These are phyloP conservation scores for Fragilaria crotonensis DNA, from an alignment of 108 stramenopile genomes.

Conservation along the genomic window DNA sequence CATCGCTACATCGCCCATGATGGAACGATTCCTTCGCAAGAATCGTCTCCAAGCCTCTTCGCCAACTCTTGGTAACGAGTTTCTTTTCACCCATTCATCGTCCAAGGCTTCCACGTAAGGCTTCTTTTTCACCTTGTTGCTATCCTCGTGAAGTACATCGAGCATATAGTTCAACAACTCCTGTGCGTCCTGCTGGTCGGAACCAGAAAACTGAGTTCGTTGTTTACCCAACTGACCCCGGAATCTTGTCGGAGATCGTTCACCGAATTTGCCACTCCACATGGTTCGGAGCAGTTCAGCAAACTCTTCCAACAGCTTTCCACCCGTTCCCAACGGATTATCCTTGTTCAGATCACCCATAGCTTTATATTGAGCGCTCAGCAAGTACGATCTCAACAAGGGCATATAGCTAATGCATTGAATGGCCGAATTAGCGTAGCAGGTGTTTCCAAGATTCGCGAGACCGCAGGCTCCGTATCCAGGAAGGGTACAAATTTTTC, in stretches of 20 bases:
- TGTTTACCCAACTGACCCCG: slow-evolving; percentile 61
- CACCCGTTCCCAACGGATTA: slow-evolving; percentile 92
- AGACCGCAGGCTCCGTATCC: slow-evolving; percentile 83
- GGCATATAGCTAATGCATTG: slow-evolving; percentile 92
- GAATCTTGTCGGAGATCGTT: slow-evolving; percentile 72
- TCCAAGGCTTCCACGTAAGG: slow-evolving; percentile 85
- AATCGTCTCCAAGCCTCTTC: slow-evolving; percentile 80
- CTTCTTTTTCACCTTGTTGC: slow-evolving; percentile 89
- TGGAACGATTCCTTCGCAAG: slow-evolving; percentile 68
- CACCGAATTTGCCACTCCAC: slow-evolving; percentile 75
- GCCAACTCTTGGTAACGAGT: slow-evolving; percentile 51
- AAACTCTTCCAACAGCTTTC: slow-evolving; percentile 89
- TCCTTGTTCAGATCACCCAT: slow-evolving; percentile 85
- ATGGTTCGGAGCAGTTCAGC: slow-evolving; percentile 71
- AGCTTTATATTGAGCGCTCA: slow-evolving; percentile 69
- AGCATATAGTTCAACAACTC: slow-evolving; percentile 90
- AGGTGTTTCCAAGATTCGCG: slow-evolving; percentile 90
- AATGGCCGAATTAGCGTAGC: slow-evolving; percentile 91
- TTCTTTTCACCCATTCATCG: slow-evolving; percentile 70
- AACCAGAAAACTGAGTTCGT: slow-evolving; percentile 83
- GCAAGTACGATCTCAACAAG: slow-evolving; percentile 77
- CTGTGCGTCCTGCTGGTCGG: slow-evolving; percentile 95
- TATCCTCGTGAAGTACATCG: slow-evolving; percentile 91
- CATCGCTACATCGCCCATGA: slow-evolving; percentile 78
- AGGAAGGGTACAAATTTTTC: slow-evolving; percentile 64